Conservation (phyloP, 345 rosid species). For the Salix purpurea region DNA sequence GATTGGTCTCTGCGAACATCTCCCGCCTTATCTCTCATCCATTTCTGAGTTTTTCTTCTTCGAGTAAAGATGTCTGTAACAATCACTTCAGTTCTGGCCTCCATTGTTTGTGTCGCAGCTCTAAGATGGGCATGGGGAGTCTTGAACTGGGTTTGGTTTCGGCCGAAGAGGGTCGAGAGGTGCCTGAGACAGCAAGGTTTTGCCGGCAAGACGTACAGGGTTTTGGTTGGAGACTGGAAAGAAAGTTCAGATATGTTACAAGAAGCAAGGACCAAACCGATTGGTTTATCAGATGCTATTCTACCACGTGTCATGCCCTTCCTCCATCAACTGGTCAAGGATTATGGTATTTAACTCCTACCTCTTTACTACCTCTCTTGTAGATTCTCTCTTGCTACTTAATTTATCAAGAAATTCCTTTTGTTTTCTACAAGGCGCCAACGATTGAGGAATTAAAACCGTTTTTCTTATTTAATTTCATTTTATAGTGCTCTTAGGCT, state of each 20-base stretch:
- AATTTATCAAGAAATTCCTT: no score
- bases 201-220: conserved; percentile 34
- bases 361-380: neutral
- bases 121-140: conserved; percentile 21
- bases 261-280: conserved; percentile 34
- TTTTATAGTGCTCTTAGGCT: no score
- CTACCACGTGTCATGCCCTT: conserved; percentile 37
- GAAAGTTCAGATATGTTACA: conserved; percentile 11
- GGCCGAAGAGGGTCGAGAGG: conserved; percentile 45
- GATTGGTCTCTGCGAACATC: no score
- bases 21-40: no score
- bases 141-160: conserved; percentile 42
- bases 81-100: neutral
- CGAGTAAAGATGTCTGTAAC: neutral
- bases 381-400: no score
- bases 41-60: no score
- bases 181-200: conserved; percentile 43
- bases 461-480: no score
- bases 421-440: no score
- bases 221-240: conserved; percentile 38
- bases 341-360: conserved; percentile 21
- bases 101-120: neutral
- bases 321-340: conserved; percentile 19
- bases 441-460: no score
- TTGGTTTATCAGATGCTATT: conserved; percentile 29